Percentiles rank a stretch among this genome's conserved stretches.
These are phyloP conservation scores for Ajuga reptans DNA, from an alignment of 305 asterid genomes.

Conservation along the genomic window DNA sequence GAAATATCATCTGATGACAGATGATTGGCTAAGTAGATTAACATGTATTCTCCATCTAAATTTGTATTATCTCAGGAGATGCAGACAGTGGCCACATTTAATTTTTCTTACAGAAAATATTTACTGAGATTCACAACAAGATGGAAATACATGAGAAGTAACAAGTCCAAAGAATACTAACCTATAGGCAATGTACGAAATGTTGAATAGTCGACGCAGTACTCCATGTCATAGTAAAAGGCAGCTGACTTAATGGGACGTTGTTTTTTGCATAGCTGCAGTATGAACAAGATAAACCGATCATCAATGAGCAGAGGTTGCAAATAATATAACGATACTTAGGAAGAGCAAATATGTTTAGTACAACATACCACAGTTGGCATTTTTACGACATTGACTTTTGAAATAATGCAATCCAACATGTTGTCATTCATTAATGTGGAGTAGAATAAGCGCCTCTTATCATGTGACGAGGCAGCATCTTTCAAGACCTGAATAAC, in stretches of 20 bases:
- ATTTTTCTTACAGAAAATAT: neutral
- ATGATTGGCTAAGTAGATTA: neutral
- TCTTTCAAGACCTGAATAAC: constrained; percentile 58
- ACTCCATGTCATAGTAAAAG: constrained; percentile 82
- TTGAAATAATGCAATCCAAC: constrained; percentile 76
- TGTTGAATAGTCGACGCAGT: constrained; percentile 72
- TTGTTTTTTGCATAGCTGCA: constrained; percentile 41
- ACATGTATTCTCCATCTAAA: neutral
- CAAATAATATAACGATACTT: neutral
- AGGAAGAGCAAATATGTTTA: too few relatives aligned
- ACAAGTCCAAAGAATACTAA: constrained; percentile 20
- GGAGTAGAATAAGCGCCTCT: constrained; percentile 77
- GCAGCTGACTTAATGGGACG: constrained; percentile 36
- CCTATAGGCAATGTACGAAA: constrained; percentile 52
- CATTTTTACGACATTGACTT: constrained; percentile 48
- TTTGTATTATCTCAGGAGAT: neutral
- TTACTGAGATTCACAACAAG: neutral
- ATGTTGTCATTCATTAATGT: constrained; percentile 63
- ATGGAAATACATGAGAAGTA: neutral
- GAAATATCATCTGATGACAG: neutral
- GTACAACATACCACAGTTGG: constrained; percentile 43
- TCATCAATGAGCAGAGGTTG: constrained; percentile 14
- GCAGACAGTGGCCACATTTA: neutral
- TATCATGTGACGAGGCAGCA: constrained; percentile 52
- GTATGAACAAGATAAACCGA: constrained; percentile 9